Evolutionary conservation across 768 basidiomycete genomes (phyloP), one percentile per base, ranked within the genome.

Genomic region (Boletus pseudo-olivaceus): DNA sequence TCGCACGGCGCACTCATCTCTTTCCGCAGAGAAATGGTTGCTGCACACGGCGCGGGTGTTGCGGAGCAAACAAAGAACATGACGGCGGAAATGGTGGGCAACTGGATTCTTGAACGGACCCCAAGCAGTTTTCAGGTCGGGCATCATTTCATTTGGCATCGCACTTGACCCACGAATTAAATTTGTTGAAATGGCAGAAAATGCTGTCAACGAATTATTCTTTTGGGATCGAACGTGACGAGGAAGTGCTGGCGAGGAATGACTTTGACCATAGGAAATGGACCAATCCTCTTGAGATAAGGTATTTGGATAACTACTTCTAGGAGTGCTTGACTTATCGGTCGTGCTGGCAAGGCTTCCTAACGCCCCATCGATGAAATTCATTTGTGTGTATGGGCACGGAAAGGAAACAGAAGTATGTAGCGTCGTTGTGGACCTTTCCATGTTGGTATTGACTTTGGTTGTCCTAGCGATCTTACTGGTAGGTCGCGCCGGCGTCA

Each of bases 331-430:
- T 52, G n/a, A 27, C 42, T 61, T 11, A 46, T 41, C 5, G 0
- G 23, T 27, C 19, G 40, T 41, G 34, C 47, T 37, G 26, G 3
- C 34, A 49, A 91, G 90, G 59, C 75, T 99, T 17, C 96, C 96
- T 1, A 72, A 84, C 44, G 97, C 97, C 0, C 94, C 96, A 1
- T 88, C 87, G 5, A 88, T 97, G 85, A 91, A 87, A 65, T 85
- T 96, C 29, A 90, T 86, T 68, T 98, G 95, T 59, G 82, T 94
- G 3, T 98, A 98, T 73, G 96, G 96, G 0, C 87, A 92, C 60
- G 96, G 96, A 19, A 98, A 98, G 67, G 90, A 94, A 62, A 99
- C 94, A 0, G 94, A 97, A 80, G 90, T 84, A 37, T 58, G 79
- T 57, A 6, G 8, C 43, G 51, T 49, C 53, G 38, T 53, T 47